phyloP scores from a whole-genome alignment of 2,329 filamentous ascomycete species.

The Boeremia exigua region DNA sequence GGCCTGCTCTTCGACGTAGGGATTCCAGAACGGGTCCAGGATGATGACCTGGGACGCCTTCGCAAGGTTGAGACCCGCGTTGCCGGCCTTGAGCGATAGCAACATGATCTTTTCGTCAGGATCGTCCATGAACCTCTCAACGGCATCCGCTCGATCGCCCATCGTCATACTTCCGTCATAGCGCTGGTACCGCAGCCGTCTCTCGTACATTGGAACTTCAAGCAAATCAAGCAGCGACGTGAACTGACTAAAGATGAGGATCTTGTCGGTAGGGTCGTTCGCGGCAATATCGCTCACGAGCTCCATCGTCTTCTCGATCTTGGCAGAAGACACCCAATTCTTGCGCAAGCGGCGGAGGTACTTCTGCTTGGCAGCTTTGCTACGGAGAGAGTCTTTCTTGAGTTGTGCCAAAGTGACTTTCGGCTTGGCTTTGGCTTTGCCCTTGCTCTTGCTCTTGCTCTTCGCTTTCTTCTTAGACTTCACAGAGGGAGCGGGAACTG shows the following conservation, averaged over 20 bases:
- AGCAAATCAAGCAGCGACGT: conserved; percentile 79
- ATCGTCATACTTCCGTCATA: conserved; percentile 80
- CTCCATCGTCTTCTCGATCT: conserved; percentile 72
- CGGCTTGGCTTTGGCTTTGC: conserved; percentile 45
- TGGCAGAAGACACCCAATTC: conserved; percentile 75
- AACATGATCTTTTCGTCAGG: conserved; percentile 71
- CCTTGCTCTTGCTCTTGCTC: conserved; percentile 52
- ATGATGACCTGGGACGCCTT: conserved; percentile 86
- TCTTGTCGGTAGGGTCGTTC: conserved; percentile 69
- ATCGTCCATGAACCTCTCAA: conserved; percentile 70
- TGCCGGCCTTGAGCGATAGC: conserved; percentile 79
- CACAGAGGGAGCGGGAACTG: conserved; percentile 31
- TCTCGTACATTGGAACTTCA: conserved; percentile 71
- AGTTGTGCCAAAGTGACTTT: conserved; percentile 66
- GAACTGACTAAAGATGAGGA: conserved; percentile 83
- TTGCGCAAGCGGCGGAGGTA: conserved; percentile 74
- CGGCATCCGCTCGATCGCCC: conserved; percentile 68
- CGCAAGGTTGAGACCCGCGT: conserved; percentile 85
- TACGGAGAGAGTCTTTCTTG: conserved; percentile 70
- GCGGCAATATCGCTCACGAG: conserved; percentile 62
- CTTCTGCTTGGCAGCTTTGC: conserved; percentile 67
- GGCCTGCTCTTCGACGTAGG: conserved; percentile 89
- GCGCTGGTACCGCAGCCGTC: conserved; percentile 66
- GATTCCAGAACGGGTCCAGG: conserved; percentile 94
- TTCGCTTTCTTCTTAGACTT: conserved; percentile 45